Percentiles rank a stretch among this genome's conserved stretches.
These are phyloP conservation scores for Blastocystis sp. DNA, from an alignment of 352 stramenopile genomes.

Conservation along the genomic window DNA sequence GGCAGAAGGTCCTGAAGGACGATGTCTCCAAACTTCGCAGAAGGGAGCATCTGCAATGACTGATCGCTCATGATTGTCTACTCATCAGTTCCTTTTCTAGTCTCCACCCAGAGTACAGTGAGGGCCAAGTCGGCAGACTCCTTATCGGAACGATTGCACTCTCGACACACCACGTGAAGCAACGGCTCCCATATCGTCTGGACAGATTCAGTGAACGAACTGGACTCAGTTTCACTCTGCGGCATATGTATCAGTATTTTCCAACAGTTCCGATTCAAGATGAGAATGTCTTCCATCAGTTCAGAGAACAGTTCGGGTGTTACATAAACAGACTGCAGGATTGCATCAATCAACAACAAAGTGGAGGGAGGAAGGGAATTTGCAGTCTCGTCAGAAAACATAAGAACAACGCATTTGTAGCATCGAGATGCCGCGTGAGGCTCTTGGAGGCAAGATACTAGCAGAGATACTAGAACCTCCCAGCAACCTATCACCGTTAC, in stretches of 20 bases:
- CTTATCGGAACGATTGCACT: background rate
- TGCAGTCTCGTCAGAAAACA: background rate
- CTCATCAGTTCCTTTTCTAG: background rate
- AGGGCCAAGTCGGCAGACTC: background rate
- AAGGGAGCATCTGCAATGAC: background rate
- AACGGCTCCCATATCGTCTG: background rate
- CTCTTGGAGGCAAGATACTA: background rate
- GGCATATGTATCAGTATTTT: background rate
- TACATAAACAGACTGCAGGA: background rate
- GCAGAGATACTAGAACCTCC: background rate
- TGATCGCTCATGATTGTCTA: background rate
- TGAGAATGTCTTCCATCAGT: background rate
- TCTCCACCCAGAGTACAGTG: background rate
- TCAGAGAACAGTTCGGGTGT: background rate
- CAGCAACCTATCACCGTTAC: constrained; percentile 22
- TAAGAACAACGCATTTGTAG: constrained; percentile 7
- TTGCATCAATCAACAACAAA: background rate
- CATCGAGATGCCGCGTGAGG: constrained; percentile 12
- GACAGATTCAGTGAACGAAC: background rate
- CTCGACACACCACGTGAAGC: background rate
- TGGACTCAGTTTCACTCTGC: background rate
- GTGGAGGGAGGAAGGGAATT: constrained; percentile 5
- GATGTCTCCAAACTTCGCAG: background rate
- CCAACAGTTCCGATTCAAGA: constrained; percentile 48
- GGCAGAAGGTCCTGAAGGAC: background rate